These are phyloP conservation scores for Russula dissimulans DNA, from an alignment of 768 basidiomycete species.

Conservation along the genomic window DNA sequence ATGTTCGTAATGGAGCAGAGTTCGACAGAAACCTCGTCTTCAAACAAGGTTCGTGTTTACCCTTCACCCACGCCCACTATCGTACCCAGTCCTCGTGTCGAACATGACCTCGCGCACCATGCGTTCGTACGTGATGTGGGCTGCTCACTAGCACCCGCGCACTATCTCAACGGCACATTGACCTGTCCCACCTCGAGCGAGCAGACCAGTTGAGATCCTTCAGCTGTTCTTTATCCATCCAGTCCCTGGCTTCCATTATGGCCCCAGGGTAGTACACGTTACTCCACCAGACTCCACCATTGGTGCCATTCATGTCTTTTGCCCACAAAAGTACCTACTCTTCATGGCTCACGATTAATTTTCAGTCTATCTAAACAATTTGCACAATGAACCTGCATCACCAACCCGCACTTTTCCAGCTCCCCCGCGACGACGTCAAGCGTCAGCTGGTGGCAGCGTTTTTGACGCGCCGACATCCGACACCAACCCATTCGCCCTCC, in stretches of 20 bases:
- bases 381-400: conserved; percentile 4
- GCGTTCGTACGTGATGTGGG: neutral
- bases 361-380: conserved; percentile 1
- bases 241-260: neutral
- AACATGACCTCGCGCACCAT: neutral
- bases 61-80: neutral
- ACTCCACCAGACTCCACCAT: no score
- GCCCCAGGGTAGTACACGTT: neutral
- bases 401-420: conserved; percentile 8
- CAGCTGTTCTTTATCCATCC: no score
- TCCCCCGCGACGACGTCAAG: conserved; percentile 15
- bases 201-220: neutral
- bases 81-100: neutral
- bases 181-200: neutral
- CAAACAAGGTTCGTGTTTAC: conserved; percentile 50
- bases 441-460: neutral
- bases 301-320: neutral
- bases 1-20: conserved; percentile 48
- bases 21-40: conserved; percentile 63
- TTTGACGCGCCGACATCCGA: conserved; percentile 20
- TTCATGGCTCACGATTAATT: neutral
- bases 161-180: no score
- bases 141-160: no score
- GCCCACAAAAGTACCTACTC: neutral
- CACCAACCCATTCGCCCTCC: conserved; percentile 16